Percentiles rank a stretch among this genome's conserved stretches.
Conservation (phyloP, 441 rosid genomes). For the Euphorbia schlechtendalii region DNA sequence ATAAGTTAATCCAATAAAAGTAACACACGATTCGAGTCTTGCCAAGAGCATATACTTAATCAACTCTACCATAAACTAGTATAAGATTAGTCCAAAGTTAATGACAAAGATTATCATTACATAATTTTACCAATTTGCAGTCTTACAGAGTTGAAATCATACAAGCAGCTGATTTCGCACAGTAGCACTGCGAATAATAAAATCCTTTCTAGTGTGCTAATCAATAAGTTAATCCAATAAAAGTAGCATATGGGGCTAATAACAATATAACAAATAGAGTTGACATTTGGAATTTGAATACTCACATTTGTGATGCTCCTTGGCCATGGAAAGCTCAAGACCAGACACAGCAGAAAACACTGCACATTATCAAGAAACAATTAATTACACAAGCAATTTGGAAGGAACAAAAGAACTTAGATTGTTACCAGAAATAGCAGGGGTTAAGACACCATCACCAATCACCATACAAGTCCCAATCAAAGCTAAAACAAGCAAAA, state of each 20-base stretch:
- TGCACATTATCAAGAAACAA: constrained; percentile 29
- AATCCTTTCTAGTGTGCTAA: constrained; percentile 3
- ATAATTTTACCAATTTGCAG: too few species aligned
- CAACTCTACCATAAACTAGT: too few species aligned
- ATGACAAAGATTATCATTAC: too few species aligned
- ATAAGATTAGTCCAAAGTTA: too few species aligned
- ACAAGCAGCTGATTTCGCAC: constrained; percentile 3
- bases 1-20: too few species aligned
- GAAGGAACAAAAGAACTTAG: neutral
- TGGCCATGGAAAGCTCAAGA: constrained; percentile 74
- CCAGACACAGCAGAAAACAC: constrained; percentile 97
- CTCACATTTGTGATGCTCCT: constrained; percentile 82
- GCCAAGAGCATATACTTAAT: too few species aligned
- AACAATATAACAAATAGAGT: neutral
- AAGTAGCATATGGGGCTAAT: neutral
- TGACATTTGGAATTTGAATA: constrained; percentile 6
- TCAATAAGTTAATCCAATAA: neutral
- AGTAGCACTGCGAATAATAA: neutral
- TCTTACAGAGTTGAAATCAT: too few species aligned
- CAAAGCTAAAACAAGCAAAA: constrained; percentile 40
- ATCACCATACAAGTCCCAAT: constrained; percentile 55
- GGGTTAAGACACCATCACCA: constrained; percentile 52
- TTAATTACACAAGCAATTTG: neutral
- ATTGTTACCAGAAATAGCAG: constrained; percentile 46
- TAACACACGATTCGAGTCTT: too few species aligned